A percentile compares a stretch with the other conserved stretches of the same genome.
phyloP scores from a whole-genome alignment of 2,329 filamentous ascomycete species.

The Aspergillus sp. region DNA sequence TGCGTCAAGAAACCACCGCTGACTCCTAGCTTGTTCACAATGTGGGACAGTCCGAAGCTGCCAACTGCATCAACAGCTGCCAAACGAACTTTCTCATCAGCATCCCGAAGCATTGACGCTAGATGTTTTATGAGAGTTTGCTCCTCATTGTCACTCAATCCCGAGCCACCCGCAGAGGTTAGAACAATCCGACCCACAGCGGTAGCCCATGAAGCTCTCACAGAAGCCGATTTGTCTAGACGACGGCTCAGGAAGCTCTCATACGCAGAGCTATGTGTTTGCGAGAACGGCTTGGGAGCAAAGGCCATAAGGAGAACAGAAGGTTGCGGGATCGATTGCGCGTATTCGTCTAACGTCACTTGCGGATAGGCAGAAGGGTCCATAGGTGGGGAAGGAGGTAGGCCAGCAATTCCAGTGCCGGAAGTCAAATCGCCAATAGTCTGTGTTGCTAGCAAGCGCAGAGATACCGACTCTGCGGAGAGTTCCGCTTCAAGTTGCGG shows the following conservation, averaged over 20 bases:
- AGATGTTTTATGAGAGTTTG: conserved; percentile 72
- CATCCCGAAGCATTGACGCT: conserved; percentile 80
- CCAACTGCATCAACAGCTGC: conserved; percentile 86
- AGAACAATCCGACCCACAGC: conserved; percentile 82
- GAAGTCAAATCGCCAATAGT: conserved; percentile 94
- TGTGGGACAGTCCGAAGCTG: conserved; percentile 76
- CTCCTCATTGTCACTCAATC: conserved; percentile 83
- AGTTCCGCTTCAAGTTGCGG: conserved; percentile 92
- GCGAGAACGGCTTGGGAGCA: conserved; percentile 86
- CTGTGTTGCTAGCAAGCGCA: conserved; percentile 87
- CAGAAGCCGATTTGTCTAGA: conserved; percentile 81
- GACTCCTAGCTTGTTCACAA: conserved; percentile 79
- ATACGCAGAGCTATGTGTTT: conserved; percentile 78
- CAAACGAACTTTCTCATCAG: conserved; percentile 87
- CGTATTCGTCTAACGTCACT: conserved; percentile 48
- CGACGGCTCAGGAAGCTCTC: conserved; percentile 81
- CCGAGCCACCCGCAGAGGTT: conserved; percentile 90
- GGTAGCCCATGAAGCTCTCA: conserved; percentile 85
- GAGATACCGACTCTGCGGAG: conserved; percentile 82
- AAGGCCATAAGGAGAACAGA: conserved; percentile 78
- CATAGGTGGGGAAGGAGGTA: conserved; percentile 71
- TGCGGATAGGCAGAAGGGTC: conserved; percentile 87
- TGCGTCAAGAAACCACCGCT: conserved; percentile 75
- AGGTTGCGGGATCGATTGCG: conserved; percentile 55
- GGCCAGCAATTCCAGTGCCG: conserved; percentile 88